Conservation (phyloP, 2,329 filamentous ascomycete species). For the Clarireedia monteithiana region DNA sequence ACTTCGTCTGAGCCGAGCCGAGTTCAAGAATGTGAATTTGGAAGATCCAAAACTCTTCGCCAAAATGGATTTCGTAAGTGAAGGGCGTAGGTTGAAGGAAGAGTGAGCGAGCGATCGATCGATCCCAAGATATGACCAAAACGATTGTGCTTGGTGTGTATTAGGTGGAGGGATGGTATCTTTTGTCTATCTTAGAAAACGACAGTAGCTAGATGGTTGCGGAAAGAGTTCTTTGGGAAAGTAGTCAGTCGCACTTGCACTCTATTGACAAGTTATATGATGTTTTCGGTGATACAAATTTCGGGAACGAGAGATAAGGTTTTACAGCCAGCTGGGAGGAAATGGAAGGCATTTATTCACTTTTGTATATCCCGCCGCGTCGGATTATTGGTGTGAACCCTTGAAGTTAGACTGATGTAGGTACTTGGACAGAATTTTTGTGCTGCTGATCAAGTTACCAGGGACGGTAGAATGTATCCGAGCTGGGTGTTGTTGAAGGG, state of each 20-base stretch:
- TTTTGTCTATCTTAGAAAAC: constrained; percentile 9
- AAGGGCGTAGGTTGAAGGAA: not conserved
- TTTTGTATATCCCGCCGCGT: not conserved
- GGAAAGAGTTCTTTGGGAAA: not conserved
- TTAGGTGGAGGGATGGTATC: not conserved
- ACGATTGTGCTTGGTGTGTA: constrained; percentile 6
- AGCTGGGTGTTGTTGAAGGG: too few relatives aligned
- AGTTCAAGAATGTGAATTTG: not conserved
- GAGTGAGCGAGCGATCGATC: too few relatives aligned
- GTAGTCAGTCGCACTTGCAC: not conserved
- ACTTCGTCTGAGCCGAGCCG: not conserved
- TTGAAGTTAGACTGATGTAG: too few relatives aligned
- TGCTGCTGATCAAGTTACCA: constrained; percentile 2
- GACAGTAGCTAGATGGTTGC: not conserved
- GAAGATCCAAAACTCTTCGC: constrained; percentile 3
- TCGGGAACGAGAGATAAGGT: not conserved
- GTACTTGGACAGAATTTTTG: not conserved
- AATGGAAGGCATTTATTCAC: not conserved
- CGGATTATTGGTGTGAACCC: not conserved
- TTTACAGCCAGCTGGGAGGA: not conserved
- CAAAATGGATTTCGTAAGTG: not conserved
- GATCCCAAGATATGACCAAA: not conserved
- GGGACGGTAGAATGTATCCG: too few relatives aligned
- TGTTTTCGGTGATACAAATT: not conserved
- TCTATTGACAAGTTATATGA: not conserved